Percentiles rank a stretch among this genome's conserved stretches.
phyloP scores from a whole-genome alignment of 192 early-diverging fungal species.

The Entomortierella chlamydospora region DNA sequence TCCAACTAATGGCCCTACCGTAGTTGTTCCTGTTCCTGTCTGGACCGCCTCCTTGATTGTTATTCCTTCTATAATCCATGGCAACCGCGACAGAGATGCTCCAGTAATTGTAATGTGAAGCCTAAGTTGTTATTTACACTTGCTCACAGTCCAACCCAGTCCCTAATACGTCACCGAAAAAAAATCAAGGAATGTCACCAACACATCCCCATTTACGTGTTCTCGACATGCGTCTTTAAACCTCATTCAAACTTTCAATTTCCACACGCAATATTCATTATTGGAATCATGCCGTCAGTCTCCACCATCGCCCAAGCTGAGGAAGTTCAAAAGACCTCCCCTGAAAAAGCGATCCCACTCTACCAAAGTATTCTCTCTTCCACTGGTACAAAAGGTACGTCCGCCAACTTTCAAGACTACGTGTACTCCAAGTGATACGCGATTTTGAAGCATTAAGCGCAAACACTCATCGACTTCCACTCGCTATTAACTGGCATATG shows the following conservation, averaged over 20 bases:
- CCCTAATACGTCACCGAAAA: no score
- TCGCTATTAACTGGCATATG: neutral
- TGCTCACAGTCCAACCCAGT: no score
- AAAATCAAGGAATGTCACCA: no score
- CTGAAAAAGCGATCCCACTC: slow-evolving; percentile 69
- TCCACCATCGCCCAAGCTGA: slow-evolving; percentile 61
- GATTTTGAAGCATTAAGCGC: neutral
- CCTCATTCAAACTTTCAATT: no score
- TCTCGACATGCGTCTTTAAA: no score
- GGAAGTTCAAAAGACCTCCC: slow-evolving; percentile 68
- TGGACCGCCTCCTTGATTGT: slow-evolving; percentile 33
- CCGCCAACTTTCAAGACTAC: neutral
- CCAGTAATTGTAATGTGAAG: no score
- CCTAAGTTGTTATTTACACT: no score
- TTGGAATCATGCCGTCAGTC: slow-evolving; percentile 51
- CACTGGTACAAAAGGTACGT: slow-evolving; percentile 36
- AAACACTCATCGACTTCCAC: neutral
- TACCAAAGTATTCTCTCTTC: slow-evolving; percentile 72
- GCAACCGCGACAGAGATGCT: no score
- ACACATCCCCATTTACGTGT: no score
- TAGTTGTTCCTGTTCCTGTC: slow-evolving; percentile 39
- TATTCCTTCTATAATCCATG: slow-evolving; percentile 50
- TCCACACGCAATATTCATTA: no score
- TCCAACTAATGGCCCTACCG: neutral
- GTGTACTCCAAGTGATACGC: no score